Percentiles rank a stretch among this genome's conserved stretches.
These are phyloP conservation scores for Kwoniella shandongensis DNA, from an alignment of 768 basidiomycete species.

Conservation along the genomic window DNA sequence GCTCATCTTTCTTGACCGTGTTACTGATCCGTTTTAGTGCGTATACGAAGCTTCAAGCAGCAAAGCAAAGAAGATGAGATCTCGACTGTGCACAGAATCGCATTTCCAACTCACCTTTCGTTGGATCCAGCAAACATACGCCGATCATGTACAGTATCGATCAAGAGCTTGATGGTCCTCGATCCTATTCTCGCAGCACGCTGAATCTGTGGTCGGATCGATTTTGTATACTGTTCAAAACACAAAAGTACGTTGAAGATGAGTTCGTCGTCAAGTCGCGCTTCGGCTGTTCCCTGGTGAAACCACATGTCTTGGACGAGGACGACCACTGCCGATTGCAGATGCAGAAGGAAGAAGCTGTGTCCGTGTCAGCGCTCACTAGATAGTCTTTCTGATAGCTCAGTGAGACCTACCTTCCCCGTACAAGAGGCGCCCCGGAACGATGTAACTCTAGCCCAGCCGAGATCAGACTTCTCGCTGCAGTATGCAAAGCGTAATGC, in stretches of 20 bases:
- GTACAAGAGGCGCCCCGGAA: neutral
- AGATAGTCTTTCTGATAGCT: neutral
- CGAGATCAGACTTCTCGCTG: neutral
- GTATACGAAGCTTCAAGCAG: conserved; percentile 2
- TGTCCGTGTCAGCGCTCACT: no score
- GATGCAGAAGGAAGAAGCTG: conserved; percentile 4
- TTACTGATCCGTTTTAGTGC: conserved; percentile 6
- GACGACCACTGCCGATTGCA: conserved; percentile 1
- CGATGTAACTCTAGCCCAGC: conserved; percentile 2
- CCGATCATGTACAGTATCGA: conserved; percentile 4
- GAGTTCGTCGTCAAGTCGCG: neutral
- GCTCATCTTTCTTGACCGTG: neutral
- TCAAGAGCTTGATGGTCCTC: neutral
- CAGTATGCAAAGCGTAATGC: neutral
- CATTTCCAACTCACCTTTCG: conserved; percentile 1
- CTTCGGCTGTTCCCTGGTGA: neutral
- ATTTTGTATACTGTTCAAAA: neutral
- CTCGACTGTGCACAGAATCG: no score
- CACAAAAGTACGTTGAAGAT: neutral
- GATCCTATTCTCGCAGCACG: conserved; percentile 1
- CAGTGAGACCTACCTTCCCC: neutral
- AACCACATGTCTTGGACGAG: conserved; percentile 1
- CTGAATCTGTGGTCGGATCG: neutral
- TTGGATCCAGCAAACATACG: conserved; percentile 1
- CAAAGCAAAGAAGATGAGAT: no score